These are phyloP conservation scores for Centella asiatica DNA, from an alignment of 129 eudicot genomes.

Conservation along the genomic window DNA sequence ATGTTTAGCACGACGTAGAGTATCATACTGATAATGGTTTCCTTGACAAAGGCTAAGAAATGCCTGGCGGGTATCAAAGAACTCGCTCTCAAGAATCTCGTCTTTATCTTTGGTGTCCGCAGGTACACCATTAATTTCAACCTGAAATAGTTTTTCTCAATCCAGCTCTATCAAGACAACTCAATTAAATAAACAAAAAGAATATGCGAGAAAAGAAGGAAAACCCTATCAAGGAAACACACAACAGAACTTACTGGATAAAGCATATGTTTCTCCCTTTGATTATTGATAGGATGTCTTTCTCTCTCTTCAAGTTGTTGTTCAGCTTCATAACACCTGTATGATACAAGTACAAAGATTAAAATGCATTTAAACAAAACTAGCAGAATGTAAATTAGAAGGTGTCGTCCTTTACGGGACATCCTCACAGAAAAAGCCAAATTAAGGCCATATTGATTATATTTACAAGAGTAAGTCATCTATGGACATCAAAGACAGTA, in stretches of 20 bases:
- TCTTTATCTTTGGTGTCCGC: constrained; percentile 76
- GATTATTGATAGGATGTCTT: constrained; percentile 66
- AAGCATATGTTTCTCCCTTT: constrained; percentile 63
- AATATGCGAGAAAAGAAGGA: neutral
- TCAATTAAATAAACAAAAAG: neutral
- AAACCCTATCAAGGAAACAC: neutral
- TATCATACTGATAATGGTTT: constrained; percentile 88
- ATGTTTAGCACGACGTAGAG: constrained; percentile 94
- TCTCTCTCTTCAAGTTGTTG: constrained; percentile 66
- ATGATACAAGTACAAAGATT: constrained; percentile 13
- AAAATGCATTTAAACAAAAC: neutral
- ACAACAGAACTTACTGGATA: constrained; percentile 39
- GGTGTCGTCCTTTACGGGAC: too few relatives aligned
- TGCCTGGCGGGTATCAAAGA: constrained; percentile 81
- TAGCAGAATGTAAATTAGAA: too few relatives aligned
- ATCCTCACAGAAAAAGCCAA: too few relatives aligned
- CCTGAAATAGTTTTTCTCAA: constrained; percentile 33
- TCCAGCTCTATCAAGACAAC: constrained; percentile 4
- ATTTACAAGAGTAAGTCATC: too few relatives aligned
- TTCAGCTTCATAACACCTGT: constrained; percentile 72
- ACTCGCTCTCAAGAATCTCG: constrained; percentile 86
- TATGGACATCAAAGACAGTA: too few relatives aligned
- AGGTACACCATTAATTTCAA: constrained; percentile 55
- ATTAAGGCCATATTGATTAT: too few relatives aligned
- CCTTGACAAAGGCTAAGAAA: constrained; percentile 93